Base-by-base conservation (phyloP, 2,329 filamentous ascomycete genomes). In the Xylaria digitata region DNA sequence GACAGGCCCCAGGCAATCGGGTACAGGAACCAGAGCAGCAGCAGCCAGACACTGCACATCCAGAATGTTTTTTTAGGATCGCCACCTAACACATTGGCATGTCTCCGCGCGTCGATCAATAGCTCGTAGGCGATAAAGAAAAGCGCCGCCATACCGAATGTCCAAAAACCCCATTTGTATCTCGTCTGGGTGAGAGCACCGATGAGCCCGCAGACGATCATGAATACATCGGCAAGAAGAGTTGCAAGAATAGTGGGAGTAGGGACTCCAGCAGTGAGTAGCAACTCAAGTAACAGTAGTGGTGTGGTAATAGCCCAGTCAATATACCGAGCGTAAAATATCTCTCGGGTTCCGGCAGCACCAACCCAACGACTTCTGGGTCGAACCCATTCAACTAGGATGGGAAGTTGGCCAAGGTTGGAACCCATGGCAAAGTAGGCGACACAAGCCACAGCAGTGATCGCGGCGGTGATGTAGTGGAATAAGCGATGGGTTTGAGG, bases 121-220 rank as follows among this genome's bases (percentile, higher is more conserved):
- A 92, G 83, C 64, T 87, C 78, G 75, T 86, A 92, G 45, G 85
- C 76, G 57, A 92, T 85, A 75, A 87, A 89, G 69, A 87, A 79
- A 65, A 91, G 84, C 32, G 85, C 81, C 2, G 80, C 76, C 72
- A 78, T 81, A 62, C 84, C 86, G 63, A 90, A 89, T 9, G 80
- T 78, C 76, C 84, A 90, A 78, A 89, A 92, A 1, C 88, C 88
- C 87, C 87, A 92, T 75, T 91, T 92, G 81, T 91, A 92, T 2
- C 79, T 80, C 8, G 85, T 86, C 17, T 78, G 75, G 3, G 90
- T 87, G 1, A 92, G 83, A 2, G 90, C 88, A 32, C 90, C 90
- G 19, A 91, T 83, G 6, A 92, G 83, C 26, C 88, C 88, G 23
- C 85, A 86, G n/a, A 91, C 80, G 54, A 92, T 85, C 88, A 92